Evolutionary conservation across 257 asterid genomes (phyloP), one percentile per base, ranked within the genome.

Genomic region (Solanum clarkiae): DNA sequence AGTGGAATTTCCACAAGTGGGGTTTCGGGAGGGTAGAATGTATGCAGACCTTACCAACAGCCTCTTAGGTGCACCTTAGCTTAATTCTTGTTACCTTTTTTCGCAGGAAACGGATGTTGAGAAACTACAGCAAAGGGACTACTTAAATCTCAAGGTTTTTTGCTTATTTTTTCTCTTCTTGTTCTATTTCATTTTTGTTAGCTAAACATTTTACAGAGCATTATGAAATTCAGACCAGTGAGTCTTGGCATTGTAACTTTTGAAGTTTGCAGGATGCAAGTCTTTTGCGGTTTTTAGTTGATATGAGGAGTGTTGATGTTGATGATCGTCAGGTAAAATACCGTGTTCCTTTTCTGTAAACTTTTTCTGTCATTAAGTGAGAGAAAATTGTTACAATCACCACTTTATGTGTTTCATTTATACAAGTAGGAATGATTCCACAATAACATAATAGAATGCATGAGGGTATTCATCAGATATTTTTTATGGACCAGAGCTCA

Each of bases 291-390:
- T 96, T 96, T 90, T 89, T 96, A 85, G 99, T 96, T 55, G 99
- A 96, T 89, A 96, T 95, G 99, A 93, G 98, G 91, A 98, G 99
- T 53, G 98, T 88, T 40, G 99, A 96, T 85, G 98, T 95, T 49
- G 98, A 96, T 93, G 99, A 96, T 90, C 92, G 94, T 75, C 99
- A 96, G 98, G 98, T 96, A 90, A 88, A 87, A 22, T 84, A 62
- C 84, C 75, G 55, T n/a, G 71, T 56, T 77, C 55, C 82, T 88
- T 82, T 49, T 80, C 79, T 66, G 10, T 70, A 53, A 74, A 42
- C 56, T 84, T 45, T 70, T 84, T 63, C 81, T 8, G 24, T 29
- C 49, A 53, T 79, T 17, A 53, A 77, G 49, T 26, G 26, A 53
- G 15, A 49, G 47, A 29, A 79, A 79, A 79, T 51, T 77, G 47